Evolutionary conservation across 2,329 filamentous ascomycete genomes (phyloP).

Genomic region (Cladosporium sp.): DNA sequence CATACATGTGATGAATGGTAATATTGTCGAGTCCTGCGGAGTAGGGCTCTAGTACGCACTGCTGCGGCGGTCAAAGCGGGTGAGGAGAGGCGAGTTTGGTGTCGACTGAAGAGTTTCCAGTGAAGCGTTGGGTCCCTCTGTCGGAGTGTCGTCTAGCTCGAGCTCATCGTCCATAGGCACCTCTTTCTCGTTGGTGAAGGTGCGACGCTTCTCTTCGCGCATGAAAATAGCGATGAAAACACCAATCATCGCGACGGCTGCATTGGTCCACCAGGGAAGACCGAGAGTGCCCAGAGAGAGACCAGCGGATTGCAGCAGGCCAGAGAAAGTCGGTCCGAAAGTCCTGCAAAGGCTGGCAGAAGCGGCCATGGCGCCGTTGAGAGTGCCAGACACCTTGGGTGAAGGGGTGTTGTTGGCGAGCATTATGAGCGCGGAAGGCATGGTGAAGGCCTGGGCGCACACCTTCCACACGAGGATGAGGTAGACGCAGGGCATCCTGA

Average conservation of each 20-base stretch:
- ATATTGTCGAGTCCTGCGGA: not conserved
- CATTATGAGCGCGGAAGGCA: slow-evolving; percentile 85
- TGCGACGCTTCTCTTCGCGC: slow-evolving; percentile 31
- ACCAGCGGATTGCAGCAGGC: slow-evolving; percentile 76
- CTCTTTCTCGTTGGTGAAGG: slow-evolving; percentile 26
- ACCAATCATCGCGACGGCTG: slow-evolving; percentile 69
- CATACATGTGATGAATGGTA: too few species aligned
- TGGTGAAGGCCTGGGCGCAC: slow-evolving; percentile 84
- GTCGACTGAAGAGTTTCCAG: slow-evolving; percentile 23
- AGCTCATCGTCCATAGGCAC: slow-evolving; percentile 15
- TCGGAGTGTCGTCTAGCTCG: slow-evolving; percentile 15
- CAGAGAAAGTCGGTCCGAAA: slow-evolving; percentile 83
- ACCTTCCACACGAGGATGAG: slow-evolving; percentile 83
- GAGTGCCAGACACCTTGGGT: slow-evolving; percentile 77
- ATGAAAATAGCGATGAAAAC: slow-evolving; percentile 73
- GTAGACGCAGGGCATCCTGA: slow-evolving; percentile 73
- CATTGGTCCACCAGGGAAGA: slow-evolving; percentile 89
- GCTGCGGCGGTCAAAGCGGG: slow-evolving; percentile 13
- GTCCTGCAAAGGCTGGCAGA: slow-evolving; percentile 85
- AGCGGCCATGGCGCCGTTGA: slow-evolving; percentile 89
- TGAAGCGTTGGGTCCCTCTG: slow-evolving; percentile 23
- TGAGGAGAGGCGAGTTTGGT: slow-evolving; percentile 27
- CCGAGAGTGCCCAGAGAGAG: slow-evolving; percentile 78
- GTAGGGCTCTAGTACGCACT: not conserved
- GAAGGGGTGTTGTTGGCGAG: slow-evolving; percentile 84